These are phyloP conservation scores for Talaromyces sp. DNA, from an alignment of 2,329 filamentous ascomycete species.

Conservation along the genomic window DNA sequence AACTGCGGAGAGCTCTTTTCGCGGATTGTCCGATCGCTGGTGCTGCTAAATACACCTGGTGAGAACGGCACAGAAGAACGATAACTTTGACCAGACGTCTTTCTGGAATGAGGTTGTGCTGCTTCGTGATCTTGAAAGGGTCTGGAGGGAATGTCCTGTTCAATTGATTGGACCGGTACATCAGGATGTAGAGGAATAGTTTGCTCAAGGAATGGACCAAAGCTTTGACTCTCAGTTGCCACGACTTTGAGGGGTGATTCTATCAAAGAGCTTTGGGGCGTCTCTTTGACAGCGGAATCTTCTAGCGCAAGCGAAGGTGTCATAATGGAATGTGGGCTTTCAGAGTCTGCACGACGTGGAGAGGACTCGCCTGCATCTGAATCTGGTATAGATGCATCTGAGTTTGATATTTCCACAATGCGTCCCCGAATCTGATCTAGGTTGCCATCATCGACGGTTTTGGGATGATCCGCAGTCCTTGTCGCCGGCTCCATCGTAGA, in stretches of 20 bases:
- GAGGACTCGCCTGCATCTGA: not conserved
- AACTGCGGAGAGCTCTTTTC: slow-evolving; percentile 31
- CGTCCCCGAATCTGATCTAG: not conserved
- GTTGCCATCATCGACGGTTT: too few relatives aligned
- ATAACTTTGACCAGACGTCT: slow-evolving; percentile 21
- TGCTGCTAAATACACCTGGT: slow-evolving; percentile 21
- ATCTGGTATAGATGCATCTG: slow-evolving; percentile 15
- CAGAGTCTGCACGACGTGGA: not conserved
- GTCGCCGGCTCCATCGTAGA: not conserved
- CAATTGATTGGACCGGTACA: slow-evolving; percentile 14
- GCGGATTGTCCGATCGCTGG: slow-evolving; percentile 29
- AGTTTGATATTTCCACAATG: not conserved
- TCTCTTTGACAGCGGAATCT: slow-evolving; percentile 2
- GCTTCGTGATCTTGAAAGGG: not conserved
- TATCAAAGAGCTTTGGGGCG: not conserved
- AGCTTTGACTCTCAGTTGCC: not conserved
- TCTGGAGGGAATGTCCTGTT: not conserved
- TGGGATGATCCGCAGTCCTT: not conserved
- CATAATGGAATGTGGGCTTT: slow-evolving; percentile 1
- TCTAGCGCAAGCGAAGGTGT: not conserved
- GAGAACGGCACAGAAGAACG: slow-evolving; percentile 22
- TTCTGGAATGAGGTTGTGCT: not conserved
- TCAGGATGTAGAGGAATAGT: slow-evolving; percentile 3
- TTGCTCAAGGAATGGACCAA: not conserved
- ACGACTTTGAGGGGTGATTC: not conserved